phyloP scores from a whole-genome alignment of 2,329 filamentous ascomycete species.

The Apiospora hydei region DNA sequence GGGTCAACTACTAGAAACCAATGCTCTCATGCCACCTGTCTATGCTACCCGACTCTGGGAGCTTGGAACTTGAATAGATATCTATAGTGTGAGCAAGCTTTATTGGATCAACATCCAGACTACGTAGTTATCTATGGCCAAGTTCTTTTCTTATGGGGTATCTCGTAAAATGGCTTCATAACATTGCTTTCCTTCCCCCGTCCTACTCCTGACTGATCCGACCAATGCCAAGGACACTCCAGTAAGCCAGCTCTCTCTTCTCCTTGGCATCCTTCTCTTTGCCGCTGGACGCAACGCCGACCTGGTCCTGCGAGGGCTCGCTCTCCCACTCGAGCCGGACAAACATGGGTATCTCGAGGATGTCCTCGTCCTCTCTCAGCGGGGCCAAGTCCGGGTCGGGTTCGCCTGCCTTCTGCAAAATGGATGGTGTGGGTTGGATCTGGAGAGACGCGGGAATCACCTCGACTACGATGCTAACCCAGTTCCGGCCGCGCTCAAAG shows the following conservation, averaged over 20 bases:
- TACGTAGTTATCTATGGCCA: conserved; percentile 6
- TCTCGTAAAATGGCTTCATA: conserved; percentile 10
- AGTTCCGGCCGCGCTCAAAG: conserved; percentile 94
- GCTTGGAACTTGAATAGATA: too few relatives aligned
- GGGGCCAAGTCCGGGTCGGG: conserved; percentile 52
- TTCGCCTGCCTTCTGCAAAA: conserved; percentile 40
- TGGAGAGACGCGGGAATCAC: conserved; percentile 72
- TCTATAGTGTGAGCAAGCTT: neutral
- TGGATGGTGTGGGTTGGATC: conserved; percentile 44
- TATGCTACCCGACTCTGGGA: neutral
- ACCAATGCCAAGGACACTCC: conserved; percentile 91
- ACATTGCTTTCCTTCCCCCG: conserved; percentile 29
- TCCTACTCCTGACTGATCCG: conserved; percentile 67
- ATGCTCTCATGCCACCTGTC: neutral
- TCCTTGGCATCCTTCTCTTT: conserved; percentile 71
- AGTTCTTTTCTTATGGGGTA: conserved; percentile 5
- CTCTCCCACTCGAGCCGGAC: conserved; percentile 91
- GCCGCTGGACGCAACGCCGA: conserved; percentile 62
- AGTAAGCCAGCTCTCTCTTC: conserved; percentile 90
- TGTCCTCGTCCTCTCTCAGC: conserved; percentile 65
- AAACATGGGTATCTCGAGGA: conserved; percentile 91
- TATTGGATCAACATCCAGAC: conserved; percentile 1
- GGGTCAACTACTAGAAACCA: neutral
- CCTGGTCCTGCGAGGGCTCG: conserved; percentile 68
- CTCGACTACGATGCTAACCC: conserved; percentile 93